Conservation (phyloP, 305 asterid genomes). For the Rubia peregrina region DNA sequence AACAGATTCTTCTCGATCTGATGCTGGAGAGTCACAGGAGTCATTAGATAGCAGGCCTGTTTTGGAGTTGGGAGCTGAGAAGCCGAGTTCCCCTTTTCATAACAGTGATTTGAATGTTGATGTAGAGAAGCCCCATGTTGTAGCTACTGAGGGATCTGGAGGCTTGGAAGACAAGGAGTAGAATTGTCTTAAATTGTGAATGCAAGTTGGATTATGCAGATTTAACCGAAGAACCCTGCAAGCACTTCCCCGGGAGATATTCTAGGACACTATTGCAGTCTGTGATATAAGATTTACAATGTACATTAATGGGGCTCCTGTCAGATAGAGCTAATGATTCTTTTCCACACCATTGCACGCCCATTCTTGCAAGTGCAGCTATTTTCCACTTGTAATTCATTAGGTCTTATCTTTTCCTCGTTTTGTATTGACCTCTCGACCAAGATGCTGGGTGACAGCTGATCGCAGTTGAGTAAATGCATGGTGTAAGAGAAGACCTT, state of each 20-base stretch:
- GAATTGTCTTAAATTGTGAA: constrained; percentile 27
- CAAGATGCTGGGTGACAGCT: not conserved
- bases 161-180: constrained; percentile 21
- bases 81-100: constrained; percentile 18
- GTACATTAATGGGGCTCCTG: constrained; percentile 23
- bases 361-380: constrained; percentile 16
- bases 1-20: constrained; percentile 25
- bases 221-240: constrained; percentile 20
- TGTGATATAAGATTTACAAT: constrained; percentile 2
- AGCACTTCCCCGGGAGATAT: constrained; percentile 13
- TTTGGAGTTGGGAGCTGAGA: constrained; percentile 22
- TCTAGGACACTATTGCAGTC: constrained; percentile 17
- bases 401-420: constrained; percentile 16
- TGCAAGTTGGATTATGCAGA: no score
- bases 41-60: constrained; percentile 14
- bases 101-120: constrained; percentile 20
- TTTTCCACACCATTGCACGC: constrained; percentile 9
- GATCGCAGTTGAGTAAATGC: constrained; percentile 10
- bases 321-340: constrained; percentile 19
- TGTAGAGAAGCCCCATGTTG: constrained; percentile 12
- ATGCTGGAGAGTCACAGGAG: constrained; percentile 24
- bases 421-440: constrained; percentile 3
- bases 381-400: constrained; percentile 8
- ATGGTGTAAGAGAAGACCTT: constrained; percentile 6
- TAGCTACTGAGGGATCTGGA: constrained; percentile 22